Base-by-base conservation (phyloP, 163 green algal genomes). In the Scenedesmus sp. region DNA sequence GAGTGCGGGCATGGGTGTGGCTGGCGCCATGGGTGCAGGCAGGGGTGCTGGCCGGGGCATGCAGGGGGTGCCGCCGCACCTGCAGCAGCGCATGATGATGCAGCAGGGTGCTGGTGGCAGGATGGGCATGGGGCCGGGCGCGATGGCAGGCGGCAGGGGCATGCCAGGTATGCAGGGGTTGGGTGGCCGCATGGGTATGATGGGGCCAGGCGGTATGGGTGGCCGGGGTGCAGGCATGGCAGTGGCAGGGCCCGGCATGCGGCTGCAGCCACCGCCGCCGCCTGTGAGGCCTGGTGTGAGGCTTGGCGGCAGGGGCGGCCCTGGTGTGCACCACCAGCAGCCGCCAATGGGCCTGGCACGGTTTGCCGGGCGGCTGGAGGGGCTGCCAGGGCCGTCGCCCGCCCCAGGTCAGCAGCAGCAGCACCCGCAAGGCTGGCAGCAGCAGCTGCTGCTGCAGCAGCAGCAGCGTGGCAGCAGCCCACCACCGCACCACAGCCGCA, bases 281-380 rank as follows among this genome's bases (percentile, higher is more conserved):
- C 85, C 85, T 18, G 20, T 33, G 35, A 61, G 84, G 65, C 84
- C 84, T 20, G 83, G 82, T 20, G 59, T 33, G 35, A 61, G 84
- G 65, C 84, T 65, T 20, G 83, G 82, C 6, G 59, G 6, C 59
- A n/a, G 59, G 59, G 59, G 59, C 59, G 80, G 80, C 44, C 80
- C 53, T 56, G 82, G 53, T 35, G 12, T 42, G 20, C 35, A 44
- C 33, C 82, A 43, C 3, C 59, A 49, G 70, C 83, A 81, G 83
- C 40, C 35, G 35, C 7, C 61, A n/a, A 24, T 18, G 37, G 83
- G 53, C 3, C 40, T 83, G 20, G 84, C 85, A 2, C 76, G 85
- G 16, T 90, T 90, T 72, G 65, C 59, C 24, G 85, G 85, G n/a
- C 73, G 85, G 18, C 70, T 90, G 70, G 85, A 84, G 70, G 85